phyloP scores from a whole-genome alignment of 2,329 filamentous ascomycete species.

The Parastagonospora nodorum region DNA sequence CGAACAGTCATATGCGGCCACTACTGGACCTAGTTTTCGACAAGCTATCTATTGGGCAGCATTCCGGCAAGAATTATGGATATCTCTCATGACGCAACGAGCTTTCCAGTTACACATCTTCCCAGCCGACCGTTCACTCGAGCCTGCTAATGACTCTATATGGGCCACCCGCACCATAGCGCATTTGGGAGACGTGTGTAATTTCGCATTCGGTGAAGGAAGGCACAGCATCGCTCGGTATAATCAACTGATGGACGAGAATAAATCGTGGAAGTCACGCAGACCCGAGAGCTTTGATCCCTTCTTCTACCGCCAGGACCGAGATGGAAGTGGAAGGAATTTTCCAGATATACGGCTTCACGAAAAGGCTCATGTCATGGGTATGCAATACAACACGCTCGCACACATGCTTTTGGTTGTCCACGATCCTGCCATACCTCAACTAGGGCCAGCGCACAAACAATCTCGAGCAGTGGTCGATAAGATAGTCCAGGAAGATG shows the following conservation, averaged over 20 bases:
- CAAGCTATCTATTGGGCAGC: slow-evolving; percentile 47
- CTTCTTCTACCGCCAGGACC: slow-evolving; percentile 39
- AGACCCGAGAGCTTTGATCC: slow-evolving; percentile 43
- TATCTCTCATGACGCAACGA: slow-evolving; percentile 44
- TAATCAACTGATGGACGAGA: slow-evolving; percentile 41
- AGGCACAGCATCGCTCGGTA: slow-evolving; percentile 38
- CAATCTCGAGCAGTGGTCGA: slow-evolving; percentile 39
- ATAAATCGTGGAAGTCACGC: slow-evolving; percentile 38
- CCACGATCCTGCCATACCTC: slow-evolving; percentile 44
- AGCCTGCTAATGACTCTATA: slow-evolving; percentile 47
- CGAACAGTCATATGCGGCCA: slow-evolving; percentile 39
- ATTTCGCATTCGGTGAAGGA: slow-evolving; percentile 43
- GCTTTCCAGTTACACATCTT: slow-evolving; percentile 45
- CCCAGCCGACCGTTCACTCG: slow-evolving; percentile 47
- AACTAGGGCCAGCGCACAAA: slow-evolving; percentile 41
- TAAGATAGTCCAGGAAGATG: slow-evolving; percentile 40
- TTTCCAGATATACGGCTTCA: slow-evolving; percentile 45
- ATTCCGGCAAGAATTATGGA: slow-evolving; percentile 46
- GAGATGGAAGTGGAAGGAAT: slow-evolving; percentile 37
- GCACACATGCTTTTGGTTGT: slow-evolving; percentile 44
- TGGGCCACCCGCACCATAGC: slow-evolving; percentile 52
- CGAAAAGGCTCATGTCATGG: slow-evolving; percentile 42
- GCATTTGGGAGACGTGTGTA: slow-evolving; percentile 44
- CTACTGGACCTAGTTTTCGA: slow-evolving; percentile 37
- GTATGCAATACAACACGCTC: slow-evolving; percentile 42